Conservation (phyloP, 345 rosid genomes). For the Aquilaria sinensis region DNA sequence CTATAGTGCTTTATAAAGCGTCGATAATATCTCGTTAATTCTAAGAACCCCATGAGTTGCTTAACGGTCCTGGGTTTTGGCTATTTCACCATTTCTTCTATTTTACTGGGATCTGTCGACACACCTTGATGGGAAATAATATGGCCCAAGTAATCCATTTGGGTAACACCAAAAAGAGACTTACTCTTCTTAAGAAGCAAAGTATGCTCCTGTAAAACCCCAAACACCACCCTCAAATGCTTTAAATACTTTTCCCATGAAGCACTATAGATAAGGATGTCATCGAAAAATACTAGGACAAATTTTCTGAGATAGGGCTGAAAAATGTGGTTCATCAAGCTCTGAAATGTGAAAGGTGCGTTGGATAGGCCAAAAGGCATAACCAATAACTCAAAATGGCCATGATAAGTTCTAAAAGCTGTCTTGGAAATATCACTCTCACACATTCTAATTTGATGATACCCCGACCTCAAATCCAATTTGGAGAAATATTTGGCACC, state of each 20-base stretch:
- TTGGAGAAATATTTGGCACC: too few species aligned
- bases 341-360: background rate
- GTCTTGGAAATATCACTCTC: too few species aligned
- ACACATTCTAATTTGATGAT: too few species aligned
- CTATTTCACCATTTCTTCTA: background rate
- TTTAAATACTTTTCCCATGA: background rate
- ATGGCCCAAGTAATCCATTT: constrained; percentile 4
- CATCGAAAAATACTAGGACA: background rate
- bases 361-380: background rate
- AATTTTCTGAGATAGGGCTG: too few species aligned
- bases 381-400: background rate
- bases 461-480: too few species aligned
- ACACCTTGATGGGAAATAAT: background rate
- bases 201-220: background rate
- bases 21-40: background rate
- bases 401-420: background rate
- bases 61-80: background rate
- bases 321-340: too few species aligned
- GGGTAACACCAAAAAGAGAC: background rate
- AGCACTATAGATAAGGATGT: background rate
- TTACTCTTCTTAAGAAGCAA: background rate
- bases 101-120: background rate
- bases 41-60: background rate
- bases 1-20: background rate
- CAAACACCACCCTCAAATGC: background rate